Evolutionary conservation across 352 stramenopile species (phyloP), one percentile per base, ranked within the genome.

Genomic region (Pythium sp.): DNA sequence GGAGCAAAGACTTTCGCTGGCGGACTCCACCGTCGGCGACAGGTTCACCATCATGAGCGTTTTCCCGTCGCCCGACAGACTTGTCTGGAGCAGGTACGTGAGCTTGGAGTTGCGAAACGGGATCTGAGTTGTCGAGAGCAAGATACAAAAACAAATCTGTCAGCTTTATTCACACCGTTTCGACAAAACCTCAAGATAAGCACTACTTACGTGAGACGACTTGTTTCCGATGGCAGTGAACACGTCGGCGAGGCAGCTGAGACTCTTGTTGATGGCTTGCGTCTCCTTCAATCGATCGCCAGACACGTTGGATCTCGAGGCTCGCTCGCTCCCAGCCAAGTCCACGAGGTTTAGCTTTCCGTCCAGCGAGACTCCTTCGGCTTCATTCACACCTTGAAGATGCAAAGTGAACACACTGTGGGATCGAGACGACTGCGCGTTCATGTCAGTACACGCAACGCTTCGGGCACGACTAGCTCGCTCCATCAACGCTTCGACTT

Each of bases 1-100:
- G 53, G 97, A 99, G 76, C 97, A 99, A 7, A 99, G 78, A 73
- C 94, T 99, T 76, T 99, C 98, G 65, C 88, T 89, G 53, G 93
- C 92, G 55, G 96, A 99, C 64, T 97, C 93, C 9, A 91, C 61
- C 20, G 97, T 99, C 6, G 98, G 97, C 53, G 94, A 98, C 26
- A 99, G 78, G 76, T 99, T 99, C 15, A 92, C 97, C 85, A 99
- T 98, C 97, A 99, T 99, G 24, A 99, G 77, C 41, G 97, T 98
- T 79, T 99, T 99, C 47, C 97, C 97, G 80, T 99, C 96, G 22
- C 97, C 97, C 38, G 94, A 98, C 1, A 99, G 82, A 71, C 95
- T 98, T 65, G 95, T 96, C 77, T 99, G 97, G 0, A 99, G 94
- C 24, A 99, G 80, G 73, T 99, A 99, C 6, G 98, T 99, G 15